Base-by-base conservation (phyloP, 2,329 filamentous ascomycete species). In the Colletotrichum liaoningense region DNA sequence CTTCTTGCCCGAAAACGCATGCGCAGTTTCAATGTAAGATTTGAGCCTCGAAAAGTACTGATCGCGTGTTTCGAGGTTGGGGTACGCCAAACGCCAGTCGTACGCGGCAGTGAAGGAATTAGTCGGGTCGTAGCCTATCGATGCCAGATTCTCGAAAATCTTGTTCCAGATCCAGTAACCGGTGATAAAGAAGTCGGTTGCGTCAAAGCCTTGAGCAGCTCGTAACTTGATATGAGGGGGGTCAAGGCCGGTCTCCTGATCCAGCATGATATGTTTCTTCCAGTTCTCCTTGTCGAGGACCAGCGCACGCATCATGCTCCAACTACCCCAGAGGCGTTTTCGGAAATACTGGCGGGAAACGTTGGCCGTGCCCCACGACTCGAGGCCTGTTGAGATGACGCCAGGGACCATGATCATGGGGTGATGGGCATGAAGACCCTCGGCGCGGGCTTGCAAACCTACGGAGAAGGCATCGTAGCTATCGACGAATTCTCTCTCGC, bases 131-230 rank as follows among this genome's bases (percentile, higher is more conserved):
- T 99, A 99, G 16, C 97, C 97, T 72, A 99, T 93, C 0, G 95
- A 97, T 0, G 97, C 97, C 64, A 99, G 87, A 79, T 99, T 99
- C 84, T 99, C 97, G 63, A 99, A 88, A 74, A 99, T 98, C 84
- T 98, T 98, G 84, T 94, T 98, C 95, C 95, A 98, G 74, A 99
- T 98, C 97, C 97, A 99, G 84, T 99, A 99, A 11, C 91, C 92
- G 0, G 92, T 93, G 74, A 93, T 93, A 83, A 97, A 97, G 85
- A 99, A 99, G 83, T 99, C 97, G 12, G 97, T 95, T 2, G 97
- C 97, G 83, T 99, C 97, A 78, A 99, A 99, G 2, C 97, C 97
- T 81, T 98, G 97, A 0, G 97, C 95, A 9, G 97, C 95, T 49
- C 97, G 91, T 24, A 99, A 85, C 85, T 98, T 98, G 78, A 98